Conservation (phyloP, 2,329 filamentous ascomycete species). For the Trichoderma simmonsii region DNA sequence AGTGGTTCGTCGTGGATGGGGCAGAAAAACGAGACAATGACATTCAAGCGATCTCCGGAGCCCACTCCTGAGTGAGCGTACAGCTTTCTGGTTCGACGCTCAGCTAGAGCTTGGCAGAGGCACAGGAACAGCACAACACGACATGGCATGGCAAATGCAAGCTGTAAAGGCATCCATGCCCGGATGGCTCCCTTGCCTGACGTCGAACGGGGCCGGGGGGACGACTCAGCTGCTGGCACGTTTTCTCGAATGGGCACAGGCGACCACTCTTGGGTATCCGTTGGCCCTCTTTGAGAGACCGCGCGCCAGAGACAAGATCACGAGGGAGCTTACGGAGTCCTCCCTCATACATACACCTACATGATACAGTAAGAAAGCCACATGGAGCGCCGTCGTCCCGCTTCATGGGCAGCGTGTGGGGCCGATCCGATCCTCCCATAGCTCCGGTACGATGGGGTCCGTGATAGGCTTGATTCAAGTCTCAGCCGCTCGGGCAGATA, state of each 20-base stretch:
- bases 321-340: constrained; percentile 11
- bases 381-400: constrained; percentile 11
- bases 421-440: constrained; percentile 17
- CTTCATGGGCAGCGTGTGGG: constrained; percentile 9
- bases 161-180: constrained; percentile 15
- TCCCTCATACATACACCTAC: neutral
- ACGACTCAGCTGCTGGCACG: constrained; percentile 15
- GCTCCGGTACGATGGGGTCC: constrained; percentile 14
- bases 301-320: neutral
- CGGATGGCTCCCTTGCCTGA: neutral
- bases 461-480: constrained; percentile 5
- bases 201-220: constrained; percentile 3
- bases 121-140: constrained; percentile 11
- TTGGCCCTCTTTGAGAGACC: neutral
- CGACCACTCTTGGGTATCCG: constrained; percentile 1
- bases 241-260: neutral
- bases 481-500: constrained; percentile 7
- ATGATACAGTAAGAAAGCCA: constrained; percentile 14
- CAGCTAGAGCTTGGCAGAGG: constrained; percentile 4
- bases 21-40: constrained; percentile 3
- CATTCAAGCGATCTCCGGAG: neutral
- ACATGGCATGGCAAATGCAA: constrained; percentile 14
- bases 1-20: constrained; percentile 17
- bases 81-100: constrained; percentile 2
- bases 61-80: neutral